Evolutionary conservation across 2,329 filamentous ascomycete genomes (phyloP).

Genomic region (Colletotrichum magnum): DNA sequence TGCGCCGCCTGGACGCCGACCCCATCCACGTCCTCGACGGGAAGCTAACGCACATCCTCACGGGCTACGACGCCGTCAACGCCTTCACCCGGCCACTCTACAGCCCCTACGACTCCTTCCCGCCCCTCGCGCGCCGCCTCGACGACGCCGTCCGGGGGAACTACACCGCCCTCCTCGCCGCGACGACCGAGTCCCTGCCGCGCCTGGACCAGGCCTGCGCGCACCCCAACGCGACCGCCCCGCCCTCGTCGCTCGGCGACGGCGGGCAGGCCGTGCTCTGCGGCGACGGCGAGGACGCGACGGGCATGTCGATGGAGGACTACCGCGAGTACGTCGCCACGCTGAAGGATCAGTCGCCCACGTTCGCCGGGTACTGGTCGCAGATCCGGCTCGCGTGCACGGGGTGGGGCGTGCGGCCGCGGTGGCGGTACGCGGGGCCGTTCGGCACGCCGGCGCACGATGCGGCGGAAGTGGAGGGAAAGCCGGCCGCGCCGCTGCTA

Average conservation of each 20-base stretch:
- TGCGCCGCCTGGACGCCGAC: slow-evolving; percentile 46
- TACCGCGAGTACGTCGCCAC: slow-evolving; percentile 49
- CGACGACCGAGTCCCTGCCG: not conserved
- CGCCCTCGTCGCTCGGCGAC: slow-evolving; percentile 39
- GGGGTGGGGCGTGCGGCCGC: slow-evolving; percentile 54
- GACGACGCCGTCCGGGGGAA: slow-evolving; percentile 48
- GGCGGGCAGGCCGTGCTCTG: slow-evolving; percentile 50
- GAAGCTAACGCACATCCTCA: slow-evolving; percentile 47
- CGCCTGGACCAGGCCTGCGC: slow-evolving; percentile 25
- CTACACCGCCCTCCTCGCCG: slow-evolving; percentile 40
- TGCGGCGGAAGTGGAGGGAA: slow-evolving; percentile 45
- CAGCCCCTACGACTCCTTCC: slow-evolving; percentile 44
- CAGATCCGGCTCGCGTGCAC: slow-evolving; percentile 56
- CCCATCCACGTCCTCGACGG: slow-evolving; percentile 46
- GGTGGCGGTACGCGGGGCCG: slow-evolving; percentile 57
- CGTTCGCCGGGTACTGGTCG: slow-evolving; percentile 52
- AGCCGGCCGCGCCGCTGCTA: slow-evolving; percentile 58
- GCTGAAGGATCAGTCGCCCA: slow-evolving; percentile 47
- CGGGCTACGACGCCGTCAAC: slow-evolving; percentile 48
- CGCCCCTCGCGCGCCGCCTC: slow-evolving; percentile 39
- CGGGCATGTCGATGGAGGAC: slow-evolving; percentile 42
- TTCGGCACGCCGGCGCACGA: slow-evolving; percentile 48
- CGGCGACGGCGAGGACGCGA: slow-evolving; percentile 50
- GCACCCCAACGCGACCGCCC: slow-evolving; percentile 4
- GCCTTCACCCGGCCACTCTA: slow-evolving; percentile 50